Base-by-base conservation (phyloP, 371 early-diverging fungal species). In the Massospora cicadina region DNA sequence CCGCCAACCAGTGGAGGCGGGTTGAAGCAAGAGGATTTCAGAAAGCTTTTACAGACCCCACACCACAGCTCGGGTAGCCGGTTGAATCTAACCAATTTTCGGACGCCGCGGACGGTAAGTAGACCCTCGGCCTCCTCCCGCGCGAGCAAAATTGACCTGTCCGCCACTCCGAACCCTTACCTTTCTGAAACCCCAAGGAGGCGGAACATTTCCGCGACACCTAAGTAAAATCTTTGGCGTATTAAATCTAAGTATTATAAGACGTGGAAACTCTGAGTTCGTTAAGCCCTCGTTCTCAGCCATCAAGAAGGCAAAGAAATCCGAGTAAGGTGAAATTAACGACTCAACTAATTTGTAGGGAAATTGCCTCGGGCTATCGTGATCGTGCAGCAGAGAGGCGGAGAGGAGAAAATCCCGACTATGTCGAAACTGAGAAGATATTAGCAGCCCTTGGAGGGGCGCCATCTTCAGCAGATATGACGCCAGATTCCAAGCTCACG, bases 361-460 rank as follows among this genome's bases (percentile, higher is more conserved):
- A 65, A 29, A 43, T 23, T n/a, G 13, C 63, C 28, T 58, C 64
- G n/a, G 70, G 72, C 26, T 91, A 91, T 68, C 88, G 93, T 54
- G 93, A 93, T 71, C 76, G 93, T 43, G 93, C 93, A 13, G 88
- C 87, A 0, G 93, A 93, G 73, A 81, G 93, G 64, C 81, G 92
- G 2, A 74, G 79, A 58, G 85, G 79, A 2, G 65, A 69, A 33
- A 80, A 78, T 54, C 75, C 75, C 2, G 81, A 79, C 61, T 82
- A 81, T 62, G 76, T 71, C 31, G 80, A 76, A 17, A 73, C 76
- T 13, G 79, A 79, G 65, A 69, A 72, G 43, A 79, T 81, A 43
- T 69, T 79, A 31, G 56, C 63, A 53, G 70, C 71, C 1, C 69
- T 74, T 31, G 71, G 67, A 63, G 68, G 55, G 55, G 17, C 17